These are phyloP conservation scores for Mangifera indica DNA, from an alignment of 345 rosid species.

Conservation along the genomic window DNA sequence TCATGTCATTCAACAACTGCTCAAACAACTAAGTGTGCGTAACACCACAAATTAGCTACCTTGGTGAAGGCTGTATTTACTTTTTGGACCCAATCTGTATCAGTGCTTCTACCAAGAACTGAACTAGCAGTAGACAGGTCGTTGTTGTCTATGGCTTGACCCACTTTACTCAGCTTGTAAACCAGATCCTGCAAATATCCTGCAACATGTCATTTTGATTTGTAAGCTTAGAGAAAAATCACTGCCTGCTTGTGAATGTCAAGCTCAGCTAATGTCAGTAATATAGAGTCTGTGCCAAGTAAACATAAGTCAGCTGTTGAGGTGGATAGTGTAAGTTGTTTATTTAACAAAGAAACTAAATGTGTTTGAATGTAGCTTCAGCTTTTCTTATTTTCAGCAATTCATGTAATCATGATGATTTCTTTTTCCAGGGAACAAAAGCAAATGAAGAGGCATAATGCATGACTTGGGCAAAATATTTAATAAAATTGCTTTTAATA, in stretches of 20 bases:
- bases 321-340: no score
- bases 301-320: no score
- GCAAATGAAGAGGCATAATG: neutral
- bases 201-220: conserved; percentile 34
- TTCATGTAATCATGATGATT: neutral
- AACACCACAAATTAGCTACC: conserved; percentile 32
- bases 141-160: conserved; percentile 83
- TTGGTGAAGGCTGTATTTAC: conserved; percentile 69
- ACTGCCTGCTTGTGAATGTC: neutral
- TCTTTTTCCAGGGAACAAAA: neutral
- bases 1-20: neutral
- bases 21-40: neutral
- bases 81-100: conserved; percentile 71
- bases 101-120: conserved; percentile 68
- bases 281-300: no score
- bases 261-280: no score
- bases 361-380: no score
- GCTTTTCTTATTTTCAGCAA: neutral
- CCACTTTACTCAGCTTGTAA: conserved; percentile 85
- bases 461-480: neutral
- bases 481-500: neutral
- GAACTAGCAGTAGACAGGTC: conserved; percentile 66
- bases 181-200: conserved; percentile 89
- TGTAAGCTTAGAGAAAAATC: neutral
- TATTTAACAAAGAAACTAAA: no score